Conservation (phyloP, 2,329 filamentous ascomycete genomes). For the Trichoderma atroviride region DNA sequence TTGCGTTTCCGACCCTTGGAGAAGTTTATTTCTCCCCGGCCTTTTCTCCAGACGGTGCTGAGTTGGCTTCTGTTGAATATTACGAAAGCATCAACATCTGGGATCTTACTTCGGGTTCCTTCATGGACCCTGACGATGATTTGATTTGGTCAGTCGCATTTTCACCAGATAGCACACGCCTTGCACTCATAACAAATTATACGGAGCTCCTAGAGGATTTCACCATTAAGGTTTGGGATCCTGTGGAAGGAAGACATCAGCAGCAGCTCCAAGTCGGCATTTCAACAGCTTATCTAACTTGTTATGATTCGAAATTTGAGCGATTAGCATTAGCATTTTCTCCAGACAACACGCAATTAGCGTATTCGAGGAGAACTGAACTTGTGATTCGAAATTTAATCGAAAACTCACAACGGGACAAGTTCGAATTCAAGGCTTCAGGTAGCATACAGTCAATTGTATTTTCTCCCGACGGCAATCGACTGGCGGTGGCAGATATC, state of each 20-base stretch:
- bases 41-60: neutral
- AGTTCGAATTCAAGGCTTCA: no score
- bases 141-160: no score
- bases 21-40: no score
- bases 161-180: neutral
- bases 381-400: neutral
- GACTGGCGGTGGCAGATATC: neutral
- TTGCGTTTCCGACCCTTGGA: no score
- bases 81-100: neutral
- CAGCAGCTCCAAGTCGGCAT: neutral
- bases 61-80: neutral
- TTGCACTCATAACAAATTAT: neutral
- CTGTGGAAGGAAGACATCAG: neutral
- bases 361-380: neutral
- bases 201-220: fast-evolving
- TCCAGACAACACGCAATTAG: neutral
- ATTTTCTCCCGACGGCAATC: neutral
- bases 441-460: neutral
- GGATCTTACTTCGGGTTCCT: neutral
- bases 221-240: neutral
- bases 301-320: no score
- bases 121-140: no score
- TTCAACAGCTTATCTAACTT: no score
- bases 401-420: neutral
- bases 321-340: neutral